Evolutionary conservation across 2,329 filamentous ascomycete species (phyloP), one percentile per base, ranked within the genome.

Genomic region (Dendryphion nanum): DNA sequence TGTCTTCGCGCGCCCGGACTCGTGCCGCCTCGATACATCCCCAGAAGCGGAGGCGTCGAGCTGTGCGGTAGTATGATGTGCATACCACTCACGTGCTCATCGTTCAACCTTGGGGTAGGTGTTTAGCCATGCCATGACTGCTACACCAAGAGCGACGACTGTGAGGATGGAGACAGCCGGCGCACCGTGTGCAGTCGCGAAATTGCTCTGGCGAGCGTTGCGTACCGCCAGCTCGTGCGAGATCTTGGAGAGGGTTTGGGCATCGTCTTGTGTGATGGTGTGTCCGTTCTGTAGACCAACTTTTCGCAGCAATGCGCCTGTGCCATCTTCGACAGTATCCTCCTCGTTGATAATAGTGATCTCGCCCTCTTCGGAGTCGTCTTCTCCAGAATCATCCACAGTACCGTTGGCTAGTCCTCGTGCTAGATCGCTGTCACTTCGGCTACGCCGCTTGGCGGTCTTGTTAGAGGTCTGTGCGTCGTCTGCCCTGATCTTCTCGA

Each of bases 401-500:
- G 37, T 24, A n/a, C 39, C 36, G 13, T 29, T 39, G 14, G 35
- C 19, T 12, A 35, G 29, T 13, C 51, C 42, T 33, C 34, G 34
- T 17, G 44, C 34, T 20, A 31, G 33, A 19, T 54, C 44, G 37
- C 44, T 48, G 21, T 52, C 44, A 35, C 57, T 62, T 33, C 51
- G 48, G 37, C 57, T 55, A 24, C 50, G 50, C 19, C 50, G 53
- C 18, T 53, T 53, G 30, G 50, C 51, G 17, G 58, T 58, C 42
- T 61, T 56, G 37, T 40, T 46, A 23, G 51, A 68, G 3, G 67
- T 67, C n/a, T 66, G 71, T 20, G 66, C 68, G 51, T 82, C 81
- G 51, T 89, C 82, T 52, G 74, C 76, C 37, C 89, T 81, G 39
- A 96, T 85, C 49, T 85, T 83, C 52, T 87, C 75, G 10, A 96